These are phyloP conservation scores for Hyaloscypha variabilis DNA, from an alignment of 495 filamentous ascomycete genomes.

Conservation along the genomic window DNA sequence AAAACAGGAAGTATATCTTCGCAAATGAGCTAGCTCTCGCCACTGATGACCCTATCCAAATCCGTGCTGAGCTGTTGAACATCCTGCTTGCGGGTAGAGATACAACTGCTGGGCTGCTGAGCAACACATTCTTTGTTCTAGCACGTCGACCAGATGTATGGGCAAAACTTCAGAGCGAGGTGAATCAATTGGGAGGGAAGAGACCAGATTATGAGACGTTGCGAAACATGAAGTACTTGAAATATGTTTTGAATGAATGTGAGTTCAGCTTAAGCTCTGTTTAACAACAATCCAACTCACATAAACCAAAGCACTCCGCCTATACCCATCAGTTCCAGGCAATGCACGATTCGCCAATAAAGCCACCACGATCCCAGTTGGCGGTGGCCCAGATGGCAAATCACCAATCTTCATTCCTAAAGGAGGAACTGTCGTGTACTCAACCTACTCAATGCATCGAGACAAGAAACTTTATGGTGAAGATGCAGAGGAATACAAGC, in stretches of 20 bases:
- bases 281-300: no score
- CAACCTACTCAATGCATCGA: constrained; percentile 73
- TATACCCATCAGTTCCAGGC: constrained; percentile 58
- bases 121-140: constrained; percentile 75
- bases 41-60: constrained; percentile 30
- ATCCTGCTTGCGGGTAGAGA: constrained; percentile 79
- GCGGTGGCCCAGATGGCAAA: constrained; percentile 70
- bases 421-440: constrained; percentile 66
- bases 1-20: constrained; percentile 46
- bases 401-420: constrained; percentile 68
- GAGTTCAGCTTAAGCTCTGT: constrained; percentile 1
- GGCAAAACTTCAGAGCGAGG: constrained; percentile 70
- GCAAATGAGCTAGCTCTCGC: constrained; percentile 48
- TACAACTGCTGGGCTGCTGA: constrained; percentile 73
- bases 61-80: constrained; percentile 76
- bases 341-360: constrained; percentile 72
- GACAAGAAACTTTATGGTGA: constrained; percentile 57
- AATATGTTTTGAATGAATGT: constrained; percentile 72
- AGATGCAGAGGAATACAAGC: constrained; percentile 47
- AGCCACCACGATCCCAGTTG: constrained; percentile 74
- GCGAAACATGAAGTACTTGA: constrained; percentile 73
- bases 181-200: constrained; percentile 63
- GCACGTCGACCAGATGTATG: constrained; percentile 66
- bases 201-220: constrained; percentile 65
- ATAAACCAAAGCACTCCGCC: constrained; percentile 6